These are phyloP conservation scores for Phoenix roebelenii DNA, from an alignment of 176 grass and related monocot genomes.

Conservation along the genomic window DNA sequence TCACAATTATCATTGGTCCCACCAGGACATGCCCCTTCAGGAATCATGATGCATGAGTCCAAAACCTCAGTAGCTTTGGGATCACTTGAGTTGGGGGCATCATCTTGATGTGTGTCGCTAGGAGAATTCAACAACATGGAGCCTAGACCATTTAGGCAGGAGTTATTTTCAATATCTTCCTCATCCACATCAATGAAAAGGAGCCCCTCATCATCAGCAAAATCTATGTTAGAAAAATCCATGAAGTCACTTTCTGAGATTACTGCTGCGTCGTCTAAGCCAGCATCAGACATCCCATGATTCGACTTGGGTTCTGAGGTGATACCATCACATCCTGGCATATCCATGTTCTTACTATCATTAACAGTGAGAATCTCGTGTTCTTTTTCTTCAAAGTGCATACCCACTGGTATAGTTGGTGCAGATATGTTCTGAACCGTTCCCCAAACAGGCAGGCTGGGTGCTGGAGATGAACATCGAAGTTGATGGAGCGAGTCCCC, in stretches of 20 bases:
- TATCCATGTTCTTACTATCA: constrained; percentile 36
- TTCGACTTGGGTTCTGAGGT: constrained; percentile 27
- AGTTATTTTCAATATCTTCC: constrained; percentile 1
- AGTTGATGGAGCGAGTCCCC: constrained; percentile 17
- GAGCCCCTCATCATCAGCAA: constrained; percentile 42
- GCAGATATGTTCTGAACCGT: constrained; percentile 17
- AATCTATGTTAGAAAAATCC: constrained; percentile 43
- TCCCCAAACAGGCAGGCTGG: constrained; percentile 34
- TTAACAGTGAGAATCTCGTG: constrained; percentile 14
- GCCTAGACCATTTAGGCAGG: constrained; percentile 5
- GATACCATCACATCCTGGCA: constrained; percentile 22
- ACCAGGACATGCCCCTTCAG: constrained; percentile 19
- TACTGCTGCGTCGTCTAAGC: constrained; percentile 22
- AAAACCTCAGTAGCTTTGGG: constrained; percentile 18
- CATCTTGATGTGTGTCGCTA: constrained; percentile 29
- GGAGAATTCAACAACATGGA: constrained; percentile 49
- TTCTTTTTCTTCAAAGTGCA: constrained; percentile 15
- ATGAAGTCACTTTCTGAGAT: constrained; percentile 47
- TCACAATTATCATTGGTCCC: constrained; percentile 32
- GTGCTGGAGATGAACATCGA: constrained; percentile 32
- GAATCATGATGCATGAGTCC: constrained; percentile 13
- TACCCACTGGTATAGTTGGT: constrained; percentile 20
- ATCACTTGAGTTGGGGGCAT: constrained; percentile 26
- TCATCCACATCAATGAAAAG: constrained; percentile 49
- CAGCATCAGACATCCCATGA: constrained; percentile 29